Base-by-base conservation (phyloP, 1,284 basidiomycete genomes). In the Fomitiporia mediterranea region DNA sequence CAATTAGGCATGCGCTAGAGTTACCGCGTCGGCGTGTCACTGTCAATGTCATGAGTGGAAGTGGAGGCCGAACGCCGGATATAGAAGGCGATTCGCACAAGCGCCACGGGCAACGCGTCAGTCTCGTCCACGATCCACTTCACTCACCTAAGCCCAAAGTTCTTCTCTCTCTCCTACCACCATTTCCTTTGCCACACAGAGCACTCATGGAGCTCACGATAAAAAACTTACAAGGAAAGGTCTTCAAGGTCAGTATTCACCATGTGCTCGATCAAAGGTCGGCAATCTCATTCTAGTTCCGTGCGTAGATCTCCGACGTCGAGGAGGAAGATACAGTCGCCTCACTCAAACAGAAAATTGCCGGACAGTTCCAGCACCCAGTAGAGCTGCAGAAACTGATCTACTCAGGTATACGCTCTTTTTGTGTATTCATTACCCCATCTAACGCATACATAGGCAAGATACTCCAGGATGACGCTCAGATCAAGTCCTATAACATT, bases 181-280 rank as follows among this genome's bases (percentile, higher is more conserved):
- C 46, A 43, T 48, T 55, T 47, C 37, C 60, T 61, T 61, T 58
- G 63, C 60, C 49, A 60, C 65, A 57, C 56, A 27, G 50, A 17
- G 58, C 72, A 83, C 37, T 68, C 68, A 93, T 94, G 89, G 91
- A 92, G 80, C 79, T 97, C 70, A 96, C 92, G 21, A 78, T 98
- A 68, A 98, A 97, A 76, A 97, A 92, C 3, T 81, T 94, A 23
- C 88, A 94, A 72, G 92, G 95, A 71, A 95, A 94, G 76, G 79
- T 87, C 67, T 93, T 85, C 69, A 77, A 82, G 69, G 89, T 84
- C 65, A 9, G 68, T 58, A 30, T 19, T 32, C 21, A 32, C 6
- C 25, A 35, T 4, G 3, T 44, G 28, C 5, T 25, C 40, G 52
- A 13, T 17, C 9, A 38, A 21, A 9, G 15, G n/a, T 25, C 44